Evolutionary conservation across 169 alveolate genomes (phyloP).

Genomic region (Plasmodium gallinaceum): DNA sequence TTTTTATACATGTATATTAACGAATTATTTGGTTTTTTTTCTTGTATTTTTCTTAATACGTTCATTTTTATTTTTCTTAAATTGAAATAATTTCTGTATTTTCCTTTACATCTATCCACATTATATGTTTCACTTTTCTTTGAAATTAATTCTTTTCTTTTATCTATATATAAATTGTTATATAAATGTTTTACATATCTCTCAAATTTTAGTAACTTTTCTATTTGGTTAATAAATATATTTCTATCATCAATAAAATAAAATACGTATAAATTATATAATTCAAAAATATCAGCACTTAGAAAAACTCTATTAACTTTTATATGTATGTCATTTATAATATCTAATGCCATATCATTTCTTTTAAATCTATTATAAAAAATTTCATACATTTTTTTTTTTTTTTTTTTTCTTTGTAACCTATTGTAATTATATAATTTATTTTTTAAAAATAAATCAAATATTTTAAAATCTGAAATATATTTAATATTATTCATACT

Average conservation of each 20-base stretch:
- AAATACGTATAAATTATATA: constrained; percentile 40
- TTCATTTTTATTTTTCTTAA: constrained; percentile 1
- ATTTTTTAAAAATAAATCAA: constrained; percentile 7
- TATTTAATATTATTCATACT: not conserved
- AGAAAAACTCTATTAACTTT: constrained; percentile 24
- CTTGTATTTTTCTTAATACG: not conserved
- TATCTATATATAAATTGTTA: too few species aligned
- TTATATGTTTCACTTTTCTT: not conserved
- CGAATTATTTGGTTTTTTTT: not conserved
- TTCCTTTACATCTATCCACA: not conserved
- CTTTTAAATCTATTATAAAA: constrained; percentile 34
- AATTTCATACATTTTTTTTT: constrained; percentile 22
- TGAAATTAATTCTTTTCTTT: not conserved
- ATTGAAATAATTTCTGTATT: not conserved
- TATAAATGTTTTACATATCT: not conserved
- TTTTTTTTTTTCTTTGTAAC: constrained; percentile 4
- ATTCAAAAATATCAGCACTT: constrained; percentile 27
- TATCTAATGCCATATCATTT: constrained; percentile 13
- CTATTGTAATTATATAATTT: constrained; percentile 13
- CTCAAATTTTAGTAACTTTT: not conserved
- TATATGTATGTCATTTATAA: constrained; percentile 16
- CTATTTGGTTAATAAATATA: constrained; percentile 17
- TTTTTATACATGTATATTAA: constrained; percentile 10
- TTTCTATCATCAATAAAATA: constrained; percentile 52
- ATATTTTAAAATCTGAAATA: not conserved